phyloP scores from a whole-genome alignment of 139 green algal genomes.

The Haematococcus sp. region DNA sequence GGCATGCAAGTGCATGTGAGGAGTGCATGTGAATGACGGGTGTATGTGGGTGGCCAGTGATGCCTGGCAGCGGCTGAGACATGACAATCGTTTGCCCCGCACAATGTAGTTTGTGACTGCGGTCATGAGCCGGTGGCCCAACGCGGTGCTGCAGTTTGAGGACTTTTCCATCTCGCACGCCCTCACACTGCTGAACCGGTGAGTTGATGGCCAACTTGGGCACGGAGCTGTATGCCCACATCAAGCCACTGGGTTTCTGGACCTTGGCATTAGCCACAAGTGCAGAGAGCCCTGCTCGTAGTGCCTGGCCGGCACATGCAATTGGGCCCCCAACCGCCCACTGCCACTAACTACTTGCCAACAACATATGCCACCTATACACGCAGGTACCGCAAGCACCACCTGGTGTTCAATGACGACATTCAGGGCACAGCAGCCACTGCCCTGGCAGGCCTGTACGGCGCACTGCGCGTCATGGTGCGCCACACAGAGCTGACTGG shows the following conservation, averaged over 20 bases:
- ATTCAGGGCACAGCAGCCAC: constrained; percentile 81
- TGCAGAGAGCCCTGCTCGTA: too few relatives aligned
- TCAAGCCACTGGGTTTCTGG: too few relatives aligned
- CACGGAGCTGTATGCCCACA: too few relatives aligned
- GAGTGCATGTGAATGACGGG: too few relatives aligned
- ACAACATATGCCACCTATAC: too few relatives aligned
- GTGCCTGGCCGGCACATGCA: background rate
- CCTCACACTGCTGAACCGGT: constrained; percentile 55
- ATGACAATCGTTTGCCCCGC: background rate
- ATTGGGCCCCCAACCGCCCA: background rate
- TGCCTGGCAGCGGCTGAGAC: too few relatives aligned
- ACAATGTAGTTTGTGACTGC: constrained; percentile 53
- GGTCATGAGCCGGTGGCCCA: constrained; percentile 60
- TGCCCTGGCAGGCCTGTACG: constrained; percentile 52
- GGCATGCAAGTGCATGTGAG: too few relatives aligned
- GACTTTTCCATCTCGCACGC: constrained; percentile 87
- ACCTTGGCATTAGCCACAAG: too few relatives aligned
- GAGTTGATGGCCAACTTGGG: too few relatives aligned
- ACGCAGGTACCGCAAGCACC: constrained; percentile 13
- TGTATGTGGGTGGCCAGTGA: too few relatives aligned
- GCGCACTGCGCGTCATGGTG: constrained; percentile 40
- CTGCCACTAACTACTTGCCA: too few relatives aligned
- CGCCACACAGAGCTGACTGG: background rate
- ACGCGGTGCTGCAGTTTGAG: constrained; percentile 89
- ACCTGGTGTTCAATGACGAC: constrained; percentile 91